Base-by-base conservation (phyloP, 495 filamentous ascomycete species). In the Aspergillus panamensis region DNA sequence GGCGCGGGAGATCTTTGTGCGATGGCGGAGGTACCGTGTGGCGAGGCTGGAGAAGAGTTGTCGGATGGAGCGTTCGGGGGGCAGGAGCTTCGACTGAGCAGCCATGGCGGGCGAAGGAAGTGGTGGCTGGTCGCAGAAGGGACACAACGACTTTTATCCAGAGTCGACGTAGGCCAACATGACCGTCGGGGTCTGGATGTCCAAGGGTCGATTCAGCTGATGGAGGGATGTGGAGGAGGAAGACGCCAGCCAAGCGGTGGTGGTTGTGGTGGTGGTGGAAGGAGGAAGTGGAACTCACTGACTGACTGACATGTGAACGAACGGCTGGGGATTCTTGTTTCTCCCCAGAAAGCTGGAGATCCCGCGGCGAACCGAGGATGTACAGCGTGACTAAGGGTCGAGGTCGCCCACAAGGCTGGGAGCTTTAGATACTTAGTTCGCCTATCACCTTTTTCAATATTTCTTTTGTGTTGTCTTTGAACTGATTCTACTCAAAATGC, bases 1-100 rank as follows among this genome's bases (percentile, higher is more conserved):
- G 44, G 85, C 85, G 68, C 92, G 90, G 8, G 92, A 96, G 69
- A 98, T 94, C 43, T 84, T 82, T 37, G 88, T 93, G 57, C 95
- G 92, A 77, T 97, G 82, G 60, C 80, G 77, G 53, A 93, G 82
- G 80, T 98, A 98, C 30, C 88, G 80, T 53, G 74, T 71, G 12
- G 88, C 87, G 52, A 96, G 73, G 60, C 86, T 82, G 59, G 87
- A 83, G 69, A 96, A 76, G 67, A 91, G 76, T 62, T 82, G 80
- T 54, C 87, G 88, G 66, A 96, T 65, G 51, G 88, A 89, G 57
- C 84, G 84, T 61, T 91, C 86, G 43, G 82, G 82, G 53, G 80
- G 73, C 10, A 81, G 74, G 32, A 95, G 77, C 75, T 93, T 96
- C 20, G 92, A 96, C 68, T 87, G 87, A 60, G 78, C 84, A 63